These are phyloP conservation scores for Microbotryum violaceum DNA, from an alignment of 1,284 basidiomycete genomes.

Conservation along the genomic window DNA sequence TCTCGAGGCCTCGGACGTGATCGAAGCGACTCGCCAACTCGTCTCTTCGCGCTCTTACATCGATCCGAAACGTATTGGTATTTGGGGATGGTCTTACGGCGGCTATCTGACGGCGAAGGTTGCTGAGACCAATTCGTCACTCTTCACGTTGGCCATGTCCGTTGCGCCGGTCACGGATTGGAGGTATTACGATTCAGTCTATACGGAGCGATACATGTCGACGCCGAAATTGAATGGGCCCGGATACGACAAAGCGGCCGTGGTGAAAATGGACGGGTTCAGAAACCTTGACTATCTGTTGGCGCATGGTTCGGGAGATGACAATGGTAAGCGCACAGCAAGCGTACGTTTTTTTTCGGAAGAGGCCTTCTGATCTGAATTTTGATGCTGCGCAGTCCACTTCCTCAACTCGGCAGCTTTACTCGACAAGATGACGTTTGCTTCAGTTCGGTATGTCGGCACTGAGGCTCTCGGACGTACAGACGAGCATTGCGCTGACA, in stretches of 20 bases:
- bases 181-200: conserved; percentile 48
- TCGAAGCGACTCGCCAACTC: conserved; percentile 56
- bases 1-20: conserved; percentile 78
- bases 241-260: conserved; percentile 76
- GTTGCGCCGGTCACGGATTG: conserved; percentile 55
- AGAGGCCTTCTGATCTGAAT: too few species aligned
- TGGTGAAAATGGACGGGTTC: conserved; percentile 79
- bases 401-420: conserved; percentile 82
- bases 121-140: conserved; percentile 50
- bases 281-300: conserved; percentile 68
- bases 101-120: conserved; percentile 89
- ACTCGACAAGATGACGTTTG: conserved; percentile 80
- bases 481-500: background rate
- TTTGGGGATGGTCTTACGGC: conserved; percentile 95
- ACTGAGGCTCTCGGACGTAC: background rate
- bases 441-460: conserved; percentile 53
- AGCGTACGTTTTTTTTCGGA: too few species aligned
- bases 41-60: conserved; percentile 37
- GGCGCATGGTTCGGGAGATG: conserved; percentile 87
- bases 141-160: conserved; percentile 63
- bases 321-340: conserved; percentile 51
- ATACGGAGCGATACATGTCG: conserved; percentile 89
- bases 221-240: conserved; percentile 64
- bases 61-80: conserved; percentile 75
- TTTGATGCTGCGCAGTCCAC: conserved; percentile 52